Conservation (phyloP, 2,329 filamentous ascomycete species). For the Westerdykella ornata region DNA sequence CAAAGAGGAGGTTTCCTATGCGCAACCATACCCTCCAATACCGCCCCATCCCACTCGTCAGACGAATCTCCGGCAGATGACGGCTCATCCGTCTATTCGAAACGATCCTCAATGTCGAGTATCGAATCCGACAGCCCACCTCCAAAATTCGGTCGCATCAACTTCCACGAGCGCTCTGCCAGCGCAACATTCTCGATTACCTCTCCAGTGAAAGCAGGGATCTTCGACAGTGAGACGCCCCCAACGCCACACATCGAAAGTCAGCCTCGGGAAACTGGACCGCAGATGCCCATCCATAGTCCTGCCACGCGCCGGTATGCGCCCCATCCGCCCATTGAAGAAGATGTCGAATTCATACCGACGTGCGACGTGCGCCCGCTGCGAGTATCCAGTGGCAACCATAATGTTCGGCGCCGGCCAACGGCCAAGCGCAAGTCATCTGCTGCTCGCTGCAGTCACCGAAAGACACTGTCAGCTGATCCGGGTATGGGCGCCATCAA, state of each 20-base stretch:
- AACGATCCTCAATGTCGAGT: conserved; percentile 37
- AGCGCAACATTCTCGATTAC: conserved; percentile 14
- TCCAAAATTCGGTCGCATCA: conserved; percentile 5
- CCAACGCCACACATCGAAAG: conserved; percentile 9
- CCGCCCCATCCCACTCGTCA: conserved; percentile 28
- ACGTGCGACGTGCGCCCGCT: conserved; percentile 17
- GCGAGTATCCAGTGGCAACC: conserved; percentile 8
- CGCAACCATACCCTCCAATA: conserved; percentile 8
- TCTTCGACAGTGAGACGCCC: conserved; percentile 16
- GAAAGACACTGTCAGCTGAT: conserved; percentile 12
- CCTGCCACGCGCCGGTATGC: conserved; percentile 20
- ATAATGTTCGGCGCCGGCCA: conserved; percentile 8
- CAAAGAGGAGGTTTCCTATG: too few relatives aligned
- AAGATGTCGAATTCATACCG: conserved; percentile 20
- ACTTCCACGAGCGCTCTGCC: conserved; percentile 11
- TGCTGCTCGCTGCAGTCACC: conserved; percentile 9
- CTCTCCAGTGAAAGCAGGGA: conserved; percentile 20
- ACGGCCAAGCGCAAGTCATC: conserved; percentile 19
- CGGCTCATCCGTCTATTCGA: conserved; percentile 36
- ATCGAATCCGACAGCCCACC: conserved; percentile 26
- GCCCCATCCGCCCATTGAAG: conserved; percentile 17
- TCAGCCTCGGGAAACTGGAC: conserved; percentile 9
- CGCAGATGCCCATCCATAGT: conserved; percentile 10
- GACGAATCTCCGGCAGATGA: conserved; percentile 34
- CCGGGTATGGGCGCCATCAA: conserved; percentile 19